Evolutionary conservation across 805 yeast genomes (phyloP).

Genomic region (Lipomyces japonicus): DNA sequence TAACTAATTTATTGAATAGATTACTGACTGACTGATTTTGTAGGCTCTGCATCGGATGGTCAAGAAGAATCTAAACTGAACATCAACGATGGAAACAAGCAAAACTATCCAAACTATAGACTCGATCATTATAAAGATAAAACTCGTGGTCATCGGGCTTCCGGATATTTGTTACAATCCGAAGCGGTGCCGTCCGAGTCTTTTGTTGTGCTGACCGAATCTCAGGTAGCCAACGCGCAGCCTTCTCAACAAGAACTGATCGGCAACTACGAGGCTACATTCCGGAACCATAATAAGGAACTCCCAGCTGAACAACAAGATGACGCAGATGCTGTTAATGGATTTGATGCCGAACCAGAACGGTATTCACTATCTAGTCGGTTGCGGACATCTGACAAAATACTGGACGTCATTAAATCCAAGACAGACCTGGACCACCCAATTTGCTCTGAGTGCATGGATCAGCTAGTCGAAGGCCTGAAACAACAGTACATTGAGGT

Average conservation of each 20-base stretch:
- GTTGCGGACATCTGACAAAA: constrained; percentile 44
- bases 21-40: neutral
- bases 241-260: neutral
- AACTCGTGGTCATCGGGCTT: neutral
- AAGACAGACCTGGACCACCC: constrained; percentile 81
- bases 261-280: neutral
- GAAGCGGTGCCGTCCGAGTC: neutral
- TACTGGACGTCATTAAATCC: constrained; percentile 68
- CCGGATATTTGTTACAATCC: neutral
- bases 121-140: neutral
- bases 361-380: constrained; percentile 3
- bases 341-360: neutral
- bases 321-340: neutral
- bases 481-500: constrained; percentile 67
- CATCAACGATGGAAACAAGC: neutral
- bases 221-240: constrained; percentile 10
- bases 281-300: neutral
- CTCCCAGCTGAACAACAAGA: neutral
- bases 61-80: neutral
- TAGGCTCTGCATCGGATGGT: neutral
- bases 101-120: neutral
- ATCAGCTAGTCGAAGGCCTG: constrained; percentile 57
- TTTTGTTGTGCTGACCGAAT: constrained; percentile 3
- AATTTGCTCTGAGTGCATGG: constrained; percentile 82
- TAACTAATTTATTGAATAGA: too few relatives aligned